Base-by-base conservation (phyloP, 1,284 basidiomycete genomes). In the Xerocomus nothofagi region DNA sequence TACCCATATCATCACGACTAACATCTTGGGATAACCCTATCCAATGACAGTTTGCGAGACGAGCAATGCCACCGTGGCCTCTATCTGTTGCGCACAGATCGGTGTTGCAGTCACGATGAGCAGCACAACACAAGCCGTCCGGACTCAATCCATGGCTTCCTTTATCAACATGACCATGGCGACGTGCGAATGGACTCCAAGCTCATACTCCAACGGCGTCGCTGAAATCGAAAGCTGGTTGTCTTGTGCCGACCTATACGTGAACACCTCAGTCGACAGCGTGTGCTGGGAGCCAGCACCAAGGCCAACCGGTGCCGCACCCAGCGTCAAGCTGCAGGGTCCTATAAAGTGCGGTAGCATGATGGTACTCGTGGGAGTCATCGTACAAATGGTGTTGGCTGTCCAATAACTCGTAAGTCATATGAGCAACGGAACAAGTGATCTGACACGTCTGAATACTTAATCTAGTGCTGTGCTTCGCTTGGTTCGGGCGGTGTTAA, bases 51-150 rank as follows among this genome's bases (percentile, higher is more conserved):
- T 21, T 10, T 53, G 51, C 30, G 30, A 37, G 30, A n/a, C 51
- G 18, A 37, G 15, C 51, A 53, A 53, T 38, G 34, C 44, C 30
- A 54, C 44, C 2, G 51, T 52, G 10, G 33, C 33, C 3, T 12
- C 23, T 15, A 54, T 54, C 23, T 53, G 52, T 33, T 53, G 51
- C 12, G 18, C 38, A 6, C 32, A 33, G 26, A 14, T 50, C 18
- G 15, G 34, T 33, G 1, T 38, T 15, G n/a, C 50, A 24, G n/a
- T 14, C n/a, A 33, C 49, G 20, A 34, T 10, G 33, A 6, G 49
- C 15, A 33, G 2, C 27, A 30, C 26, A 17, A 23, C 15, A 6
- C 4, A 17, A 6, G 15, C 5, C 20, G 7, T 27, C 8, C 6
- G 8, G 7, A 4, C 26, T 29, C 14, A 36, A 26, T 18, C 14